Evolutionary conservation across 169 alveolate species (phyloP).

Genomic region (Toxoplasma gondii): DNA sequence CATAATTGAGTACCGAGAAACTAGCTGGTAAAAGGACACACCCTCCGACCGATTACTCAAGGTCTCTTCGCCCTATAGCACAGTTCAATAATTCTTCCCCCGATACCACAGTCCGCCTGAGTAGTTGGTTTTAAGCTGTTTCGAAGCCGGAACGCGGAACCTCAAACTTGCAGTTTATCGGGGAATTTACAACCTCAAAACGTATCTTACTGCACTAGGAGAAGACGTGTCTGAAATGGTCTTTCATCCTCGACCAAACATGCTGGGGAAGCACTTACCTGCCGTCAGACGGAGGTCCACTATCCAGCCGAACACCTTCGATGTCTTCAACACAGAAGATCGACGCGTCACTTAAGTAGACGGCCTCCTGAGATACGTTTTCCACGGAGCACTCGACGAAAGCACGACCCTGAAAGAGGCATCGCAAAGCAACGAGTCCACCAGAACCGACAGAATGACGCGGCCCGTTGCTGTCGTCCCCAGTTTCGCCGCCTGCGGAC

Average conservation of each 20-base stretch:
- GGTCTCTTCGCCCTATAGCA: no score
- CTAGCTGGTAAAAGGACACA: neutral
- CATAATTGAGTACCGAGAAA: neutral
- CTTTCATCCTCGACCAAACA: neutral
- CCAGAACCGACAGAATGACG: neutral
- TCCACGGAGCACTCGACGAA: slow-evolving; percentile 60
- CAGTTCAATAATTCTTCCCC: no score
- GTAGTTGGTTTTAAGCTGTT: no score
- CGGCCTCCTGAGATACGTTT: slow-evolving; percentile 59
- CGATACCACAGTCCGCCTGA: no score
- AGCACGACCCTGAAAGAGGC: slow-evolving; percentile 39
- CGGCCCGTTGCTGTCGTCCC: neutral
- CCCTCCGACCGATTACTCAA: no score
- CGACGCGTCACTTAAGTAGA: slow-evolving; percentile 58
- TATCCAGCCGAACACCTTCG: slow-evolving; percentile 60
- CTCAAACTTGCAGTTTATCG: no score
- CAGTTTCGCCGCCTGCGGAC: no score
- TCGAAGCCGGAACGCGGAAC: no score
- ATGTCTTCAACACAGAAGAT: slow-evolving; percentile 60
- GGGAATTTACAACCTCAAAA: no score
- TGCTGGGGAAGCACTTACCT: neutral
- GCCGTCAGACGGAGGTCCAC: neutral
- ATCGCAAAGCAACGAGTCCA: neutral
- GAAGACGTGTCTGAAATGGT: no score
- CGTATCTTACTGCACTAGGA: no score